Conservation (phyloP, 139 green algal species). For the Pleodorina starrii region DNA sequence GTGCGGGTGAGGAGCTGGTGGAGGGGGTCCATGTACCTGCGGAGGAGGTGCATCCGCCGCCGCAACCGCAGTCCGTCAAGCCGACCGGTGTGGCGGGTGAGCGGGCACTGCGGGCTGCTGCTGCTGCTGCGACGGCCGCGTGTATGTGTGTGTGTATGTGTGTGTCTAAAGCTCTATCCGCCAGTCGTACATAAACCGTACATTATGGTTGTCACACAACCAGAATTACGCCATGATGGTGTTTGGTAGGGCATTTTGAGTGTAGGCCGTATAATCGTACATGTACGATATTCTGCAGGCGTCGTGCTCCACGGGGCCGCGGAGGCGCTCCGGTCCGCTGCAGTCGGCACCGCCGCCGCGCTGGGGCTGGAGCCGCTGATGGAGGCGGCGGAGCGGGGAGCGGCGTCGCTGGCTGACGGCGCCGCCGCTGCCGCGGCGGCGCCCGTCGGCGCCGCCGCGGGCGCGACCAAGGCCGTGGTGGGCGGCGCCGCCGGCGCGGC, state of each 20-base stretch:
- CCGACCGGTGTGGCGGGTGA: neutral
- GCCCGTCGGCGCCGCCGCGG: conserved; percentile 5
- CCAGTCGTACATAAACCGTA: no score
- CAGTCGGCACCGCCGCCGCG: neutral
- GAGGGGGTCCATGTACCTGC: neutral
- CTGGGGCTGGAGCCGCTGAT: conserved; percentile 19
- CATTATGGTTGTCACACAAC: no score
- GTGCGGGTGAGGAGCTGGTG: neutral
- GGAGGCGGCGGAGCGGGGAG: conserved; percentile 14
- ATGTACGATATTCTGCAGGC: no score
- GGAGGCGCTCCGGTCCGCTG: neutral
- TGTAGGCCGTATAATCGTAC: no score
- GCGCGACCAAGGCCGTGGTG: neutral
- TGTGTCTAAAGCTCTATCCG: no score
- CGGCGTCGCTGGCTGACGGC: conserved; percentile 10
- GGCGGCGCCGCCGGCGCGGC: neutral
- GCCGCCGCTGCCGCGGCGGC: neutral
- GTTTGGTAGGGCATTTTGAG: no score
- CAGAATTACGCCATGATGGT: no score
- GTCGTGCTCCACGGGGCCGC: neutral
- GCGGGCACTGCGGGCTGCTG: no score
- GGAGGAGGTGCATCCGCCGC: neutral
- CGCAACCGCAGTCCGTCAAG: neutral
- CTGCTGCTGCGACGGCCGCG: no score
- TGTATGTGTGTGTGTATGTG: no score